Evolutionary conservation across 139 green algal genomes (phyloP), one percentile per base, ranked within the genome.

Genomic region (Closterium sp.): DNA sequence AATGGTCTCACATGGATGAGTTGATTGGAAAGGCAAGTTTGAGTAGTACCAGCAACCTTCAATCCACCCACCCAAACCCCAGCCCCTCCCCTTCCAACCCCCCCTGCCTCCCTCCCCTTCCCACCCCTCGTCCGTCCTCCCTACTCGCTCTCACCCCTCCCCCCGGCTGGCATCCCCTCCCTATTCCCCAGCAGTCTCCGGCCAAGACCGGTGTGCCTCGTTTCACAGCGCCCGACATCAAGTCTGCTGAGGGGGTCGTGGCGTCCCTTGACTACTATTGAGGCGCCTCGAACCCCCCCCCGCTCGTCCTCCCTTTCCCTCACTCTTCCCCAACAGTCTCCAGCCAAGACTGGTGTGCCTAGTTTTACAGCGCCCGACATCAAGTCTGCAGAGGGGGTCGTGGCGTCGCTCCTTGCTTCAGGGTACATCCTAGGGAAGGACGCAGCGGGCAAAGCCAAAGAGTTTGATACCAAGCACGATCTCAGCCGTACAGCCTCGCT

Each of bases 361-460:
- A 87, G 55, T 19, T 76, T 76, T 19, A 87, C 84, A 34, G 31
- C 84, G 3, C 84, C 84, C 23, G 32, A 35, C 31, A 34, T 88
- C 4, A 85, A 90, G 32, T 35, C 23, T 33, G 55, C 87, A 33
- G 36, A 90, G 28, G 31, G 38, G 32, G 32, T 85, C 12, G 55
- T 90, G 23, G 38, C 87, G 35, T 30, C 25, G 25, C 32, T 90
- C 21, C 87, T 90, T 12, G 87, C 87, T 2, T 33, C 25, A n/a
- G 87, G 87, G 34, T 90, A 90, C 87, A 85, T 90, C 28, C 87
- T 90, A n/a, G n/a, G 43, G n/a, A 86, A 84, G 87, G 87, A 90
- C 87, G 87, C 31, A 33, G 25, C 86, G 43, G 25, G 32, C 25
- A 32, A 35, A 25, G 87, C 87, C 25, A 32, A 34, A 9, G 87